Base-by-base conservation (phyloP, 1,139 yeast genomes). In the Taphrina confusa region DNA sequence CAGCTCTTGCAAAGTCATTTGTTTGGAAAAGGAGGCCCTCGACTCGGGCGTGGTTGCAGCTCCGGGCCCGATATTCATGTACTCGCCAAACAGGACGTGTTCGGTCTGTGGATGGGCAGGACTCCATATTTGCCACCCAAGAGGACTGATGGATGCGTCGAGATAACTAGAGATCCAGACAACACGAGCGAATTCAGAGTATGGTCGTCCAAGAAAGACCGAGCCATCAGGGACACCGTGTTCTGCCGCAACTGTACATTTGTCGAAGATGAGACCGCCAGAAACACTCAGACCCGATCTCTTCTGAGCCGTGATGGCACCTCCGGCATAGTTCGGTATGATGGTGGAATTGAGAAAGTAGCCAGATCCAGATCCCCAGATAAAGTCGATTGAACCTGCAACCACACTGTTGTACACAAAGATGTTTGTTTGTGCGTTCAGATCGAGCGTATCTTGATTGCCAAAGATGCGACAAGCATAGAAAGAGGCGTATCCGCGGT, bases 111-210 rank as follows among this genome's bases (percentile, higher is more conserved):
- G 51, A 14, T 3, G 5, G 30, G 36, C n/a, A 3, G 51, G 36
- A 45, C 16, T 16, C 51, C 51, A 45, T 36, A 45, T 45, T n/a
- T 23, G 27, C 51, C 51, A 45, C 2, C 51, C 51, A 11, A 27
- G 27, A n/a, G 51, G 51, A 14, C 30, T n/a, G 37, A 45, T 20
- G 16, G 37, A 28, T 11, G 20, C 36, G 22, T 45, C 51, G 9
- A 45, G 22, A 2, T 45, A 45, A 2, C 27, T 18, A 9, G 8
- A 8, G 37, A 30, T 45, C 27, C 25, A 45, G 22, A 28, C 11
- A 14, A 45, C 51, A 4, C 37, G 36, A 4, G 51, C 51, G 25
- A 14, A 45, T 14, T 45, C 27, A 16, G 37, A 28, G 37, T 45
- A 45, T 6, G 51, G 51, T 9, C 51, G 36, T 4, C 51, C 51